Evolutionary conservation across 192 early-diverging fungal genomes (phyloP), one percentile per base, ranked within the genome.

Genomic region (Cetraspora pellucida): DNA sequence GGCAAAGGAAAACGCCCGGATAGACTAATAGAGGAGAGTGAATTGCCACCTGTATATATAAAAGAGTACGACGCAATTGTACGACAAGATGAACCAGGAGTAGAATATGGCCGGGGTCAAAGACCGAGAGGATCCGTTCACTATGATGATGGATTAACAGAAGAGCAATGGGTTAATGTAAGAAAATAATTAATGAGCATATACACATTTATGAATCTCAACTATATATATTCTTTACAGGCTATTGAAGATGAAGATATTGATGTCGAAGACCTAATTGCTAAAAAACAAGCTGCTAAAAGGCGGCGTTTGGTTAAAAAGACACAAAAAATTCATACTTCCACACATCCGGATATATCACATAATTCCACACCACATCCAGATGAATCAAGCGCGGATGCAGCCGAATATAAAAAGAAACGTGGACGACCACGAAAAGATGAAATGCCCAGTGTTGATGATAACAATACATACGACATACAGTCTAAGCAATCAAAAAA

Each of bases 131-230:
- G 86, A 46, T 88, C 90, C 58, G 90, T 96, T 57, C 87, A 87
- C 13, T 98, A 99, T 81, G 94, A 95, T 77, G 96, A 99, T 77
- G 95, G 92, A 8, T 84, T 98, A 77, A 95, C 92, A 1, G 96
- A 99, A 73, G 95, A 97, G 54, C 93, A 99, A 80, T 99, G 90
- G 89, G 78, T 97, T n/a, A 84, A 91, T 55, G 91, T 84, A 78
- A 78, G 74, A 78, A 25, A 54, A 44, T 57, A 23, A 17, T 54
- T 14, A 19, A 54, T 27, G 19, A 19, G 47, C 17, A 57, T 47
- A 49, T 73, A 16, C 23, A 72, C 72, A 46, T 46, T 46, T 45
- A 30, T 10, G 21, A 31, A 61, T 2, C 9, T 19, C 17, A 54
- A 27, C 17, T 30, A 50, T 17, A 77, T 69, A 4, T 49, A 5